A percentile compares a stretch with the other conserved stretches of the same genome.
These are phyloP conservation scores for Eutreptiella sp. DNA, from an alignment of 208 protist genomes.

Conservation along the genomic window DNA sequence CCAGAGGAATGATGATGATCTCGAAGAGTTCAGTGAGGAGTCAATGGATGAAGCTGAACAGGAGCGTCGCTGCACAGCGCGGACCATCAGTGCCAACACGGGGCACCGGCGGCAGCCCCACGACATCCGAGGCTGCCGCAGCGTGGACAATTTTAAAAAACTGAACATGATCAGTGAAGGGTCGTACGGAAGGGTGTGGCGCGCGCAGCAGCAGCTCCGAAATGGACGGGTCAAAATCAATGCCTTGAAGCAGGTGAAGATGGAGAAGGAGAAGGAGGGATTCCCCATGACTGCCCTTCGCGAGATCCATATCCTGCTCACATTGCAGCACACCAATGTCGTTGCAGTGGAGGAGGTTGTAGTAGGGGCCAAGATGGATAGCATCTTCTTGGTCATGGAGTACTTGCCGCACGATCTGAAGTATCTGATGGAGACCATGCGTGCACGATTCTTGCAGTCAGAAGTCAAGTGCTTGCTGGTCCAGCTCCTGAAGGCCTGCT, in stretches of 20 bases:
- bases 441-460: not conserved
- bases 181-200: slow-evolving; percentile 26
- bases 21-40: too few species aligned
- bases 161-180: slow-evolving; percentile 15
- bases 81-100: slow-evolving; percentile 35
- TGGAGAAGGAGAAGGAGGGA: slow-evolving; percentile 30
- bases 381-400: slow-evolving; percentile 56
- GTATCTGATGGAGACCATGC: slow-evolving; percentile 24
- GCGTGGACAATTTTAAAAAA: not conserved
- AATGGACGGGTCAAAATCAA: too few species aligned
- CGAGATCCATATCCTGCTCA: slow-evolving; percentile 29
- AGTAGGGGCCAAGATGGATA: slow-evolving; percentile 30
- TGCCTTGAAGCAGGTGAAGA: slow-evolving; percentile 33
- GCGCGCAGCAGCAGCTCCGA: slow-evolving; percentile 31
- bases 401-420: slow-evolving; percentile 47
- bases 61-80: too few species aligned
- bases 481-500: slow-evolving; percentile 30
- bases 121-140: slow-evolving; percentile 16
- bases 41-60: too few species aligned
- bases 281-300: slow-evolving; percentile 32
- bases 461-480: slow-evolving; percentile 34
- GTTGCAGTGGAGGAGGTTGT: slow-evolving; percentile 49
- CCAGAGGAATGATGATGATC: too few species aligned
- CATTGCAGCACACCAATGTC: slow-evolving; percentile 42
- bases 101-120: slow-evolving; percentile 12